Conservation (phyloP, 2,329 filamentous ascomycete genomes). For the Aureobasidium namibiae region DNA sequence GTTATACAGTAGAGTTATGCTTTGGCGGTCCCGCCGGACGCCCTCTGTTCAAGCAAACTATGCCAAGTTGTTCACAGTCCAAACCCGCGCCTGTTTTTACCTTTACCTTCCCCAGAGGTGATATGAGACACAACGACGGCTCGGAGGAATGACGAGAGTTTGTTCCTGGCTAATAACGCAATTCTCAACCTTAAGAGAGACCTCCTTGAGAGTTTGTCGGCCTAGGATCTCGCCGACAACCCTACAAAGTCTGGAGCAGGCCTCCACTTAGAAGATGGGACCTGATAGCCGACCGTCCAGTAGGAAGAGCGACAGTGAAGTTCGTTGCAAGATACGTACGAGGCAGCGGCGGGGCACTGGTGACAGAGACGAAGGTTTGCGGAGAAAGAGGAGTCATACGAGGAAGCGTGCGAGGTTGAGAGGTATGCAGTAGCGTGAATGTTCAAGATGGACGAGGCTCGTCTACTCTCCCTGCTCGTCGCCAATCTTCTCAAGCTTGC, state of each 20-base stretch:
- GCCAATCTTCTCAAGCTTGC: constrained; percentile 90
- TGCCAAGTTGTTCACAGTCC: neutral
- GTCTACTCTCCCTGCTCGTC: constrained; percentile 58
- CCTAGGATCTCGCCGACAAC: neutral
- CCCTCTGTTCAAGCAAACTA: neutral
- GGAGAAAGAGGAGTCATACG: neutral
- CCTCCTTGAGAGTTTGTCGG: neutral
- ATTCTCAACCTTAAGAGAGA: neutral
- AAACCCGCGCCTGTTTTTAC: neutral
- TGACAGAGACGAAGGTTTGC: neutral
- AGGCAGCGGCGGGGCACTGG: neutral
- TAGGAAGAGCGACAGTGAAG: neutral
- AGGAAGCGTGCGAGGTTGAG: neutral
- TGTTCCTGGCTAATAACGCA: neutral
- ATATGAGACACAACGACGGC: neutral
- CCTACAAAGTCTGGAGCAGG: neutral
- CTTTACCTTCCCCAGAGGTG: neutral
- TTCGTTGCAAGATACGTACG: neutral
- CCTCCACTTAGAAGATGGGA: neutral
- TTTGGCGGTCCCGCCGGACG: neutral
- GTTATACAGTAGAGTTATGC: neutral
- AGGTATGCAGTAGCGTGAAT: neutral
- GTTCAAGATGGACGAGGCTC: neutral
- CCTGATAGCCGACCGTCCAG: neutral
- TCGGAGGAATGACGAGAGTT: neutral